Conservation (phyloP, 495 filamentous ascomycete species). For the Hypoxylon subgilvum region DNA sequence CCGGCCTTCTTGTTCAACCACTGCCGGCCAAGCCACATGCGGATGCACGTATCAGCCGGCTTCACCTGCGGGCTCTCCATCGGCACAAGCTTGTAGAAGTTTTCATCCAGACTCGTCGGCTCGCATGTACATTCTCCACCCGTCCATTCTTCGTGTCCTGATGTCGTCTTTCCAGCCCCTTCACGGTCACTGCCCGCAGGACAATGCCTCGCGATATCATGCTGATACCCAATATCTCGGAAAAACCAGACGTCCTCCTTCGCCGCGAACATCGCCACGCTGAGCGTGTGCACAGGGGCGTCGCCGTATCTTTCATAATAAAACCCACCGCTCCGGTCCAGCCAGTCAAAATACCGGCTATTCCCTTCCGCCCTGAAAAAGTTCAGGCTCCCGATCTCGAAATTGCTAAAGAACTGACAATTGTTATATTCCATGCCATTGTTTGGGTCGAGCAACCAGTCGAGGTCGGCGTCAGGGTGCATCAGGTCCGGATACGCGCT, state of each 20-base stretch:
- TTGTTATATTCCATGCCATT: conserved; percentile 52
- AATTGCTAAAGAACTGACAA: conserved; percentile 65
- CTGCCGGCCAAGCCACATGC: too few species aligned
- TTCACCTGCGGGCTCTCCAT: too few species aligned
- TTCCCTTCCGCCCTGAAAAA: conserved; percentile 65
- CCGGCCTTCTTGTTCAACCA: too few species aligned
- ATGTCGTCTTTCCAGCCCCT: too few species aligned
- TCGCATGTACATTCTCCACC: too few species aligned
- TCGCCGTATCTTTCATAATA: conserved; percentile 70
- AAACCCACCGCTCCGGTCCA: conserved; percentile 64
- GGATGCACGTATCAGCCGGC: too few species aligned
- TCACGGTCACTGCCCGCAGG: too few species aligned
- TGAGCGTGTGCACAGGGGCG: conserved; percentile 65
- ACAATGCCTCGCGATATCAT: conserved; percentile 56
- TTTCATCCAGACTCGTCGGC: too few species aligned
- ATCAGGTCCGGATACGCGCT: conserved; percentile 52
- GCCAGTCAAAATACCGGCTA: conserved; percentile 61
- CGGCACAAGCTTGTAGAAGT: too few species aligned
- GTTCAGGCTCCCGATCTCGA: conserved; percentile 66
- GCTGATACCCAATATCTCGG: conserved; percentile 60
- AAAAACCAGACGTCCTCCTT: conserved; percentile 58
- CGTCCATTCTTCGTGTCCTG: too few species aligned
- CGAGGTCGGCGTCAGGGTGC: conserved; percentile 56
- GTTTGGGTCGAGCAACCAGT: conserved; percentile 53
- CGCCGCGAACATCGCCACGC: conserved; percentile 57